phyloP scores from a whole-genome alignment of 768 basidiomycete genomes.

The Trametes punicea region DNA sequence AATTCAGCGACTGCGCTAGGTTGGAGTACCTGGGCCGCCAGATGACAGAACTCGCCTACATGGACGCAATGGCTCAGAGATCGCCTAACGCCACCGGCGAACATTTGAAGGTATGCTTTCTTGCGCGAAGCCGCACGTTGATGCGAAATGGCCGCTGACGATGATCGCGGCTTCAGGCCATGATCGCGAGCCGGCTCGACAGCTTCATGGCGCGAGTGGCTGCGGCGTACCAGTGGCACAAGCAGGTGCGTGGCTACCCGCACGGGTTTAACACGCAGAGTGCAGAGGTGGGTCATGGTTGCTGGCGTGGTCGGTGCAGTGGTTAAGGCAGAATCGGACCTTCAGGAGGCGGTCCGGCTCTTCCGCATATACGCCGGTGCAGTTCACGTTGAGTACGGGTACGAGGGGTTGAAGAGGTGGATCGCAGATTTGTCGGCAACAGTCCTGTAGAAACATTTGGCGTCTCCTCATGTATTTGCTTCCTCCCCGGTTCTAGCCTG shows the following conservation, averaged over 20 bases:
- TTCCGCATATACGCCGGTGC: constrained; percentile 3
- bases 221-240: neutral
- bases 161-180: neutral
- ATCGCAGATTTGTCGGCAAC: neutral
- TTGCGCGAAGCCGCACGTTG: neutral
- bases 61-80: neutral
- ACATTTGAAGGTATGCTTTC: neutral
- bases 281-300: neutral
- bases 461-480: too few species aligned
- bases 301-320: neutral
- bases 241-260: neutral
- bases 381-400: neutral
- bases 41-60: neutral
- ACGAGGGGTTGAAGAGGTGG: neutral
- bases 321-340: neutral
- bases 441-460: too few species aligned
- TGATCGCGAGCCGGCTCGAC: neutral
- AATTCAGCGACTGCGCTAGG: neutral
- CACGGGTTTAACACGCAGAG: neutral
- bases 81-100: neutral
- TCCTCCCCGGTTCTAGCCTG: too few species aligned
- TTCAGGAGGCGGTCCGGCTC: neutral
- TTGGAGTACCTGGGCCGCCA: neutral
- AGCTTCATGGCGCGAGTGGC: neutral
- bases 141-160: neutral